These are phyloP conservation scores for Emericellopsis cladophorae DNA, from an alignment of 2,329 filamentous ascomycete genomes.

Conservation along the genomic window DNA sequence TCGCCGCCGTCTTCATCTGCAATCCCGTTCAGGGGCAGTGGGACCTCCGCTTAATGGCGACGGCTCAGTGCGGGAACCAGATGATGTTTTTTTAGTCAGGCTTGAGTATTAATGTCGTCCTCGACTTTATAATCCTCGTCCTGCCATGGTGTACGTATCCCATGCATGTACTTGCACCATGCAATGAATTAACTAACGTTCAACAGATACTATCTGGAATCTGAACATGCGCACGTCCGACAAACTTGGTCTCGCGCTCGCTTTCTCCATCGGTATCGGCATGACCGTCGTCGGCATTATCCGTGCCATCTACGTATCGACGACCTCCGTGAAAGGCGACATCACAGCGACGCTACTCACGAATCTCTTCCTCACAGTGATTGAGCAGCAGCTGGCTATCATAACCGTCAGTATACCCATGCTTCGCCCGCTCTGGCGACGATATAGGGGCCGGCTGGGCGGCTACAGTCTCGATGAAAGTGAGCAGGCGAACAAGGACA, in stretches of 20 bases:
- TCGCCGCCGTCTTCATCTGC: not conserved
- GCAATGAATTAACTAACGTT: not conserved
- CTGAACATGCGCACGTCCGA: constrained; percentile 1
- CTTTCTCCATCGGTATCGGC: not conserved
- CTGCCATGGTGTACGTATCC: not conserved
- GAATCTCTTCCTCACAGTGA: not conserved
- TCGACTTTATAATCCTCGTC: not conserved
- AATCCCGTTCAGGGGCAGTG: not conserved
- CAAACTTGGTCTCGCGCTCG: not conserved
- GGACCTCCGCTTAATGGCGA: not conserved
- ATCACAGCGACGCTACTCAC: not conserved
- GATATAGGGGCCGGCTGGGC: not conserved
- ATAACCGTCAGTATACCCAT: constrained; percentile 1
- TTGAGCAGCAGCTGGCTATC: not conserved
- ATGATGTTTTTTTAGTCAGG: not conserved
- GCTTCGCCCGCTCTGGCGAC: not conserved
- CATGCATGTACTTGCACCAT: not conserved
- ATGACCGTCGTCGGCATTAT: not conserved
- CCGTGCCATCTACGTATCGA: not conserved
- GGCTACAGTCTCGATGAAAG: not conserved
- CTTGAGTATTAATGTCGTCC: not conserved
- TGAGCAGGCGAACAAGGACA: not conserved
- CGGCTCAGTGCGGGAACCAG: not conserved
- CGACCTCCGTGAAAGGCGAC: not conserved
- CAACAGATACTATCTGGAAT: not conserved